Evolutionary conservation across 441 rosid genomes (phyloP), one percentile per base, ranked within the genome.

Genomic region (Arabidopsis lyrata): DNA sequence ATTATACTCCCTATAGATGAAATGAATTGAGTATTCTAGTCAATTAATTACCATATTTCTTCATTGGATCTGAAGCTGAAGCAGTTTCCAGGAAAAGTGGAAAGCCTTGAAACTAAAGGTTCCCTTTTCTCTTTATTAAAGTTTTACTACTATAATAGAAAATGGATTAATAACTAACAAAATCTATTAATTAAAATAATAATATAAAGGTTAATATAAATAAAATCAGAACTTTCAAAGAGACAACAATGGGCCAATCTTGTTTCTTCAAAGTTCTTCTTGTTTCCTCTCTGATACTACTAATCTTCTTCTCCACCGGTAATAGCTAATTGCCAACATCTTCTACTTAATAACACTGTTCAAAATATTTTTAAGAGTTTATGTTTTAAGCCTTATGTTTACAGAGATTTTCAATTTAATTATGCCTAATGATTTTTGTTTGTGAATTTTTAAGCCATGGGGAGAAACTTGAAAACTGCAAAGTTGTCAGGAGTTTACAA

Each of bases 21-120:
- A 18, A 52, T 42, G 8, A 5, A 5, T 41, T 15, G 5, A 52
- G 44, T 68, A 54, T 36, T 29, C 2, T 45, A 39, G 52, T 60
- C n/a, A 63, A 5, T 11, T 16, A 61, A 52, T 13, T 9, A 44
- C 16, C 7, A 68, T 54, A 0, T 63, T 63, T 56, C 71, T 47
- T 63, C 80, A 64, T 76, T 76, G 76, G 80, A 76, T 76, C 80
- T 76, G 80, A 68, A 68, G 74, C 64, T 75, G 64, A 63, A 57
- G 75, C 66, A 70, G 61, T 70, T 76, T 76, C 80, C 72, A 76
- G 75, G 80, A 57, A 76, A 76, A 63, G 70, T 76, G 59, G 75
- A 45, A 18, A 76, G n/a, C 49, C 76, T 76, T 76, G 71, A 76
- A 76, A 63, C 41, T 63, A 31, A 63, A 70, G 71, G 38, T 56